A percentile compares a stretch with the other conserved stretches of the same genome.
Evolutionary conservation across 495 filamentous ascomycete species (phyloP).

Genomic region (Hyaloscypha variabilis): DNA sequence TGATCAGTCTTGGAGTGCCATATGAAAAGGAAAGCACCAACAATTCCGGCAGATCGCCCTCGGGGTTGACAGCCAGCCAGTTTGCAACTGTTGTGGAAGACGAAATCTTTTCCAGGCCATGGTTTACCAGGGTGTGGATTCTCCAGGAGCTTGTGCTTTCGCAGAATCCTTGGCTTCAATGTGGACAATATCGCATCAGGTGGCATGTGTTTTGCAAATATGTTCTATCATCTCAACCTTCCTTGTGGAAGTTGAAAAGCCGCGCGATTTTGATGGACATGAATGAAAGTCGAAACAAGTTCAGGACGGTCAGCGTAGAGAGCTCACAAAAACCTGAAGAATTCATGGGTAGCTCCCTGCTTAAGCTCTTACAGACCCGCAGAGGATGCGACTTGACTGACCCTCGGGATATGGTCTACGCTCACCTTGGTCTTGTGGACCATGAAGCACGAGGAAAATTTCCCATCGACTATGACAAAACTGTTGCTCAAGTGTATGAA

Average conservation of each 20-base stretch:
- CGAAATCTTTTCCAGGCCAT: constrained; percentile 14
- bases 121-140: constrained; percentile 34
- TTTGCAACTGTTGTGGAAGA: not conserved
- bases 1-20: not conserved
- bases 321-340: not conserved
- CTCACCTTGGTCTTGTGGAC: not conserved
- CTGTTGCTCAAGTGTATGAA: not conserved
- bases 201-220: not conserved
- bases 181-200: constrained; percentile 22
- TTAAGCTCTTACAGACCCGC: not conserved
- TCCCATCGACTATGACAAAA: not conserved
- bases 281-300: not conserved
- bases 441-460: not conserved
- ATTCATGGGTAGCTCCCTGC: not conserved
- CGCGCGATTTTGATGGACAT: not conserved
- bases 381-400: constrained; percentile 1
- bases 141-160: constrained; percentile 34
- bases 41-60: not conserved
- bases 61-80: no score
- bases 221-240: not conserved
- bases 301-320: not conserved
- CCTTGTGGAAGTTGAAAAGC: no score
- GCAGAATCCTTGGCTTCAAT: constrained; percentile 31
- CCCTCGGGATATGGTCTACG: constrained; percentile 14
- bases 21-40: no score